These are phyloP conservation scores for Vigna radiata DNA, from an alignment of 306 rosid genomes.

Conservation along the genomic window DNA sequence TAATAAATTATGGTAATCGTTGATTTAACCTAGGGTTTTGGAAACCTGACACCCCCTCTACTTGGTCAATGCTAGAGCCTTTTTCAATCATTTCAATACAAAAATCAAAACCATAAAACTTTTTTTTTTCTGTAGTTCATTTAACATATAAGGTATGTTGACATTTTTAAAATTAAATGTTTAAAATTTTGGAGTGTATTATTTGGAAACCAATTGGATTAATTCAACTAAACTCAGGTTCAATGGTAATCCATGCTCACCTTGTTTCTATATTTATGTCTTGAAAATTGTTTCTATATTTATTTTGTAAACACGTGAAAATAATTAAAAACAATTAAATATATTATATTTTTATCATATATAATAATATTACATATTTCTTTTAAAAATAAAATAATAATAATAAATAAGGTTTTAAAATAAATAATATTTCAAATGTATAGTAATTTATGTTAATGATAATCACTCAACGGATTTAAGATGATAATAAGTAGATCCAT, in stretches of 20 bases:
- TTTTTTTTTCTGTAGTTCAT: neutral
- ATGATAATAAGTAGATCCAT: too few relatives aligned
- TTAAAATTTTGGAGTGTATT: too few relatives aligned
- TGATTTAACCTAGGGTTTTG: constrained; percentile 64
- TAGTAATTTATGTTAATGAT: too few relatives aligned
- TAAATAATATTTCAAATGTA: too few relatives aligned
- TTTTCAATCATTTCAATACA: constrained; percentile 32
- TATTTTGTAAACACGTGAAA: neutral
- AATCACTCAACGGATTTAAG: too few relatives aligned
- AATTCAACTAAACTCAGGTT: too few relatives aligned
- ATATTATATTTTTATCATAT: too few relatives aligned
- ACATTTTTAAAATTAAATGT: neutral
- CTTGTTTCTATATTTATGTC: neutral
- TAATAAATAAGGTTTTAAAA: too few relatives aligned
- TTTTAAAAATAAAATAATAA: too few relatives aligned
- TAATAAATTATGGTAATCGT: constrained; percentile 37
- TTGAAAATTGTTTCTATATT: neutral
- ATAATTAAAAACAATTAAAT: neutral
- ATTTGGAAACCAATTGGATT: too few relatives aligned
- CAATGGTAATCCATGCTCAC: too few relatives aligned
- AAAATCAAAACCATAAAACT: neutral
- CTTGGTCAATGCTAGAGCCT: constrained; percentile 41
- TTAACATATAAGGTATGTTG: neutral
- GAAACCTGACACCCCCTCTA: constrained; percentile 39
- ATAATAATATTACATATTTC: too few relatives aligned